Evolutionary conservation across 768 basidiomycete species (phyloP), one percentile per base, ranked within the genome.

Genomic region (Obba rivulosa): DNA sequence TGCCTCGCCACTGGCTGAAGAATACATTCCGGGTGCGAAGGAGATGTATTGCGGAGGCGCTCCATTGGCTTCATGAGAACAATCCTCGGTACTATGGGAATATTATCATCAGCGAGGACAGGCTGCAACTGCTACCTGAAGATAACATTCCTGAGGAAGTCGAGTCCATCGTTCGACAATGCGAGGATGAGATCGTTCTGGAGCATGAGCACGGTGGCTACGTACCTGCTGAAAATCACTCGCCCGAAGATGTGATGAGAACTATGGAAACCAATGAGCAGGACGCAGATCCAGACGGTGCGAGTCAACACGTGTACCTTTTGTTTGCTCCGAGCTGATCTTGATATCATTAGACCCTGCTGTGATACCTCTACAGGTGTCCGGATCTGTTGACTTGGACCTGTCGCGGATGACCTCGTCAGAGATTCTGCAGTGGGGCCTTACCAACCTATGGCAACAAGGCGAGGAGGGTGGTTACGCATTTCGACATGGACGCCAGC

Each of bases 21-120:
- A 20, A 16, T 0, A 63, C 56, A 0, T 73, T 76, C 37, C 51
- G 57, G 0, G 69, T 77, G 0, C 52, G 67, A 0, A 38, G 70
- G 1, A 2, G 52, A 0, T 31, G 36, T 0, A 69, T 77, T 0
- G 28, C 14, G 1, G 46, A 53, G 1, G 71, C 70, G 2, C 45
- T 75, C 2, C 2, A 0, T 1, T 73, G 71, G 69, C 46, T 71
- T 24, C 72, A 70, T 43, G 41, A 21, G 1, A 54, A 72, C 48
- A 73, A 74, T 46, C 45, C 54, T 0, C 45, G 51, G 14, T 69
- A 66, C 24, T 69, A 67, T 48, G 57, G 51, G 0, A 25, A 66
- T 31, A 60, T 71, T 8, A 43, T 54, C 1, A 65, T 73, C 3
- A 41, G 48, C 38, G 36, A 35, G 0, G 46, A 41, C 3, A 42